These are phyloP conservation scores for Draba incana DNA, from an alignment of 345 rosid genomes.

Conservation along the genomic window DNA sequence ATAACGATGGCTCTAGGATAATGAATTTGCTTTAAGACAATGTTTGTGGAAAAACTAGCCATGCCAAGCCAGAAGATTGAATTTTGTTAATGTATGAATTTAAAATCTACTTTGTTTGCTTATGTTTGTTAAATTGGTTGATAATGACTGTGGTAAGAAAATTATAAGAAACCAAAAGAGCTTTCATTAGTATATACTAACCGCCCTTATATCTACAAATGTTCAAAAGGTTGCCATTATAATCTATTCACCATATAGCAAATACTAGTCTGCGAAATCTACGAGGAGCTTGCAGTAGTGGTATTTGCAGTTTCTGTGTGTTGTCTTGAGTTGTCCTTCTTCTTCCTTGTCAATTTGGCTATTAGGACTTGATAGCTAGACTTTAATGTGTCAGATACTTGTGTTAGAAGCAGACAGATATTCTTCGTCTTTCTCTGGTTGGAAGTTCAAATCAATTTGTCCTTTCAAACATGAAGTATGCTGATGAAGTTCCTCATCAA, in stretches of 20 bases:
- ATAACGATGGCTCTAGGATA: constrained; percentile 1
- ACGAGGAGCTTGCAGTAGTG: constrained; percentile 15
- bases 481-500: constrained; percentile 52
- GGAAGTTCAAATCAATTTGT: constrained; percentile 86
- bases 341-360: constrained; percentile 29
- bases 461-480: constrained; percentile 62
- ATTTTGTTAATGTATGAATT: constrained; percentile 16
- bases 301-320: constrained; percentile 20
- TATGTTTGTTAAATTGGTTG: background rate
- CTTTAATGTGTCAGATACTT: constrained; percentile 43
- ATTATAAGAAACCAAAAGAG: background rate
- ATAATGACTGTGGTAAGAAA: background rate
- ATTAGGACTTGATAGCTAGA: constrained; percentile 40
- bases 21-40: constrained; percentile 27
- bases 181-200: constrained; percentile 19
- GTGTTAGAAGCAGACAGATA: constrained; percentile 59
- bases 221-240: constrained; percentile 14
- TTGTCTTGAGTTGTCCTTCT: constrained; percentile 27
- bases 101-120: constrained; percentile 7
- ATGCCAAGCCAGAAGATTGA: constrained; percentile 20
- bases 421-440: constrained; percentile 91
- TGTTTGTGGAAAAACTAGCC: constrained; percentile 11
- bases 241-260: constrained; percentile 32
- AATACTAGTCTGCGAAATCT: constrained; percentile 13
- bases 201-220: constrained; percentile 27